Conservation (phyloP, 805 yeast species). For the Tetrapisispora phaffii region DNA sequence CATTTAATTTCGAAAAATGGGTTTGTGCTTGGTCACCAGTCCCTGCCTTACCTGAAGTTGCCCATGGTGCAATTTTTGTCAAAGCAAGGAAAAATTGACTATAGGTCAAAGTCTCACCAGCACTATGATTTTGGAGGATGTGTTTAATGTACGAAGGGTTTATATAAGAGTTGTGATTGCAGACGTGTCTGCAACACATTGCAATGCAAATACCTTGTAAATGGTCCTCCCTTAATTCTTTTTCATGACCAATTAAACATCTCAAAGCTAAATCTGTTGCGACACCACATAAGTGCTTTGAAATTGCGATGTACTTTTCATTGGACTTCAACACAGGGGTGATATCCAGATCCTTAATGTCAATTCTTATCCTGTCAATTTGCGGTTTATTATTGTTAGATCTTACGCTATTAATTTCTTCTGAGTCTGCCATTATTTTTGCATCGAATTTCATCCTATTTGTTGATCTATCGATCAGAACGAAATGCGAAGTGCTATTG, state of each 20-base stretch:
- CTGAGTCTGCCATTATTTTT: conserved; percentile 50
- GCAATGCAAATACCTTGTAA: conserved; percentile 66
- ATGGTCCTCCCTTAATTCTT: neutral
- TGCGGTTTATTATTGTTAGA: neutral
- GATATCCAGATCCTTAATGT: conserved; percentile 65
- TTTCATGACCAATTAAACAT: conserved; percentile 39
- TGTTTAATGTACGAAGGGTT: conserved; percentile 17
- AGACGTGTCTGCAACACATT: conserved; percentile 87
- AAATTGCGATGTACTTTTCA: conserved; percentile 43
- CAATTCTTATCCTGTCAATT: conserved; percentile 38
- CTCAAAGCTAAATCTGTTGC: conserved; percentile 81
- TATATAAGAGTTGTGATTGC: conserved; percentile 42
- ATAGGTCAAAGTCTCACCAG: conserved; percentile 12
- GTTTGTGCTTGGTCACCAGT: neutral
- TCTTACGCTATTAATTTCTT: conserved; percentile 12
- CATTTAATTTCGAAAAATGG: conserved; percentile 40
- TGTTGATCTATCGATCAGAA: conserved; percentile 67
- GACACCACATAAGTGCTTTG: conserved; percentile 88
- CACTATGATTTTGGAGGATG: conserved; percentile 33
- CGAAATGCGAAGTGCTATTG: conserved; percentile 29
- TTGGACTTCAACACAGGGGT: conserved; percentile 32
- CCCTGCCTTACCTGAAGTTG: conserved; percentile 53
- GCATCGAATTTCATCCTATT: conserved; percentile 71
- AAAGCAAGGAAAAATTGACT: conserved; percentile 37
- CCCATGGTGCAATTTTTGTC: conserved; percentile 75